phyloP scores from a whole-genome alignment of 73 alveolate species.

The Paramecium biaurelia region DNA sequence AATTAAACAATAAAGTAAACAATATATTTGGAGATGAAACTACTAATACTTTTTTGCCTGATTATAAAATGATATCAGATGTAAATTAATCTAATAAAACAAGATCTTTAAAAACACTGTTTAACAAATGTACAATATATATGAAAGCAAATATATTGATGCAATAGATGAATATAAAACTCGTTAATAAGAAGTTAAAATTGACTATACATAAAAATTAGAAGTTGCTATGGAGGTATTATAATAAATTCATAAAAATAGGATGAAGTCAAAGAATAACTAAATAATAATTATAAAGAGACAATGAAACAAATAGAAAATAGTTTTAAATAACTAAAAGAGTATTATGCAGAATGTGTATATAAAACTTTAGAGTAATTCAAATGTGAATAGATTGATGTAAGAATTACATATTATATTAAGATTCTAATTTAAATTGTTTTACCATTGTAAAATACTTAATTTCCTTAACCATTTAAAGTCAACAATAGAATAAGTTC shows the following conservation, averaged over 20 bases:
- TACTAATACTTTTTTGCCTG: not conserved
- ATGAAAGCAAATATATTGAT: slow-evolving; percentile 27
- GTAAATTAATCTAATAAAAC: not conserved
- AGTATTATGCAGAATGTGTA: not conserved
- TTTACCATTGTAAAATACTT: not conserved
- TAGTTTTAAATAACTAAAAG: not conserved
- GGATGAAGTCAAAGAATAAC: not conserved
- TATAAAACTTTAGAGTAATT: not conserved
- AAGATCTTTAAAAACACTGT: not conserved
- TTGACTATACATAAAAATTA: not conserved
- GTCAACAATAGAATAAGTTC: not conserved
- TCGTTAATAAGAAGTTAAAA: not conserved
- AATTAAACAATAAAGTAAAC: not conserved
- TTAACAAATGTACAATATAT: not conserved
- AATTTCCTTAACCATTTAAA: not conserved
- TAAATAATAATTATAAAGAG: not conserved
- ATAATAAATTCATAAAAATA: not conserved
- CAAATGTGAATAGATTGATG: not conserved
- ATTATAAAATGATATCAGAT: not conserved
- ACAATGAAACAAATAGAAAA: not conserved
- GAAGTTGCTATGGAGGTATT: not conserved
- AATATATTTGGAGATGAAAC: not conserved
- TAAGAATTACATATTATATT: not conserved
- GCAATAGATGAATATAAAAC: slow-evolving; percentile 27
- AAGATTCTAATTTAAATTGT: not conserved